A percentile compares a stretch with the other conserved stretches of the same genome.
Conservation (phyloP, 768 basidiomycete genomes). For the Wakefieldia striispora region DNA sequence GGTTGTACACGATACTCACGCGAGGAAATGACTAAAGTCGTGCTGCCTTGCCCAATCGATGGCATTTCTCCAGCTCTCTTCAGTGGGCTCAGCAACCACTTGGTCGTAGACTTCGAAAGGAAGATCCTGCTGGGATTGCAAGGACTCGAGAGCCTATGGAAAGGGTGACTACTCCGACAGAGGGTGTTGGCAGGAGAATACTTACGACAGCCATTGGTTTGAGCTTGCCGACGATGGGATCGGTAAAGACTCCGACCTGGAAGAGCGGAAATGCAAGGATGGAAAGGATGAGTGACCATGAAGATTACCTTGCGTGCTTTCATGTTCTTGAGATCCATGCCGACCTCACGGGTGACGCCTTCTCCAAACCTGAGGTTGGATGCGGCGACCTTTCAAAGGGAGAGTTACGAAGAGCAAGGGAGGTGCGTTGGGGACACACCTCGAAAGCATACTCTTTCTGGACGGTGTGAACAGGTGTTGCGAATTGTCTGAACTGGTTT, state of each 20-base stretch:
- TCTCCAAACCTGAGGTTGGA: conserved; percentile 88
- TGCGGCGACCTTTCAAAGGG: conserved; percentile 63
- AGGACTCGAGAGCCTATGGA: conserved; percentile 66
- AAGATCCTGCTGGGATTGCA: conserved; percentile 76
- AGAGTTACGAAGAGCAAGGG: not conserved
- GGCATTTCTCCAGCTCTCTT: conserved; percentile 83
- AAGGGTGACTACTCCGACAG: not conserved
- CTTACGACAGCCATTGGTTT: conserved; percentile 79
- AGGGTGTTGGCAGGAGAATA: conserved; percentile 2
- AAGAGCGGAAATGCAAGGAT: conserved; percentile 6
- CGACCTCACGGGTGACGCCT: conserved; percentile 86
- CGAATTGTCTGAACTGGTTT: conserved; percentile 67
- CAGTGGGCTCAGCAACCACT: conserved; percentile 88
- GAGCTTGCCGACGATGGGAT: conserved; percentile 78
- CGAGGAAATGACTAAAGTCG: conserved; percentile 91
- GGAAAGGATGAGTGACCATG: not conserved
- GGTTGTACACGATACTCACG: conserved; percentile 47
- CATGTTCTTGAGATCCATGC: conserved; percentile 94
- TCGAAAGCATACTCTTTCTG: conserved; percentile 94
- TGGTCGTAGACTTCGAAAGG: conserved; percentile 79
- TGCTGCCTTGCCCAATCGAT: conserved; percentile 84
- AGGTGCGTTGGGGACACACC: conserved; percentile 36
- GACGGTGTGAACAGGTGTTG: conserved; percentile 68
- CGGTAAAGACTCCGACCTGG: conserved; percentile 93
- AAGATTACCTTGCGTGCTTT: conserved; percentile 71